Evolutionary conservation across 2,329 filamentous ascomycete genomes (phyloP).

Genomic region (Drechslerella coelobrocha): DNA sequence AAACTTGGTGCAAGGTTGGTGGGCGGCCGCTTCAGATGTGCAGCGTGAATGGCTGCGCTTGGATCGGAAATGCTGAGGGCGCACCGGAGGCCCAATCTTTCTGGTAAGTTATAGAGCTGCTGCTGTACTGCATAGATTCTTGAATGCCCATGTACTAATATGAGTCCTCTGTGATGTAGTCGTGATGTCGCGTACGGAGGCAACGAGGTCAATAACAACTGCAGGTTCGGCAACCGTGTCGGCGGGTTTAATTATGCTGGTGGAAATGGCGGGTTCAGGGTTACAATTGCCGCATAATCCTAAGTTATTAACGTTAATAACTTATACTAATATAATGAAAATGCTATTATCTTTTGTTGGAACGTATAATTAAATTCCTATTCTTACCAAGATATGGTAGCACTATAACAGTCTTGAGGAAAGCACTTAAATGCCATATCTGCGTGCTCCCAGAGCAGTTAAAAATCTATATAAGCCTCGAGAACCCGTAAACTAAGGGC

Average conservation of each 20-base stretch:
- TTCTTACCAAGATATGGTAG: too few species aligned
- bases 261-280: conserved; percentile 15
- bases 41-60: conserved; percentile 2
- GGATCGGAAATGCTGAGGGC: conserved; percentile 20
- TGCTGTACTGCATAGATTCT: neutral
- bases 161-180: neutral
- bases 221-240: conserved; percentile 1
- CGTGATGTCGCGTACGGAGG: conserved; percentile 17
- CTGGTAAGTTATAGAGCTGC: conserved; percentile 2
- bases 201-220: conserved; percentile 5
- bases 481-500: too few species aligned
- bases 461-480: too few species aligned
- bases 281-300: conserved; percentile 12
- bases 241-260: conserved; percentile 20
- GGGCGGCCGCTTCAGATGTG: conserved; percentile 7
- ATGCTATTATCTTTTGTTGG: too few species aligned
- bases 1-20: conserved; percentile 1
- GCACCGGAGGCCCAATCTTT: neutral
- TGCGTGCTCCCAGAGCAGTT: too few species aligned
- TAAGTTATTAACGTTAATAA: too few species aligned
- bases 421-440: too few species aligned
- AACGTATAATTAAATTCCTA: too few species aligned
- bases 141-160: neutral
- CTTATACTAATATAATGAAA: too few species aligned
- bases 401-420: too few species aligned